These are phyloP conservation scores for Microsporum canis DNA, from an alignment of 2,329 filamentous ascomycete species.

Conservation along the genomic window DNA sequence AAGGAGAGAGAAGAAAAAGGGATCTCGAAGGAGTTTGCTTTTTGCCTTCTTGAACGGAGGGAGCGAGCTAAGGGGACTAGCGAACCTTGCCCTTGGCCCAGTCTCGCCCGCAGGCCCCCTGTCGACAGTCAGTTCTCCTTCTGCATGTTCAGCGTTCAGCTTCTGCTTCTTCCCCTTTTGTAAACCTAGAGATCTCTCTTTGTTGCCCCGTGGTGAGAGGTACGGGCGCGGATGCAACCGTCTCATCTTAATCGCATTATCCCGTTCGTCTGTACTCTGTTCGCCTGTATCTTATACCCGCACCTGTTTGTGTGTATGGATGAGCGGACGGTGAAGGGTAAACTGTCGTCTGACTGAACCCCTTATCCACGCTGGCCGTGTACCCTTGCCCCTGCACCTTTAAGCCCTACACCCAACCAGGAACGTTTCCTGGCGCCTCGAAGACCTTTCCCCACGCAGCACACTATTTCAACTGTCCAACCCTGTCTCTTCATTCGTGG, in stretches of 20 bases:
- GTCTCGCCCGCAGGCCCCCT: not conserved
- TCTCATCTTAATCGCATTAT: not conserved
- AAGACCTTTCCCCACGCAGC: not conserved
- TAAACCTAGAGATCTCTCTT: not conserved
- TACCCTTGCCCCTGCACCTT: not conserved
- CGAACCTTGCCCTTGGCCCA: not conserved
- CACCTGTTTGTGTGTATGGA: not conserved
- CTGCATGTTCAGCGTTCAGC: not conserved
- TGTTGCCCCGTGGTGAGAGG: not conserved
- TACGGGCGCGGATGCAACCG: not conserved
- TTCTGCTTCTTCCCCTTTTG: not conserved
- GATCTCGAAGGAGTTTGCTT: not conserved
- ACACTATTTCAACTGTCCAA: not conserved
- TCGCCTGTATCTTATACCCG: not conserved
- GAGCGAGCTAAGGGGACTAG: not conserved
- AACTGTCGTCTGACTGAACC: not conserved
- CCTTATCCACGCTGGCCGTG: not conserved
- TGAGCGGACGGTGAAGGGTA: not conserved
- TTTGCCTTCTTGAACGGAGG: not conserved
- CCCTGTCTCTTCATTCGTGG: not conserved
- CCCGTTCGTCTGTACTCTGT: not conserved
- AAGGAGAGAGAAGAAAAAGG: slow-evolving; percentile 1
- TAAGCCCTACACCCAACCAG: not conserved
- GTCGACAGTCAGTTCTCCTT: not conserved
- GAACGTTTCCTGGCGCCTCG: not conserved